Evolutionary conservation across 2,329 filamentous ascomycete species (phyloP).

Genomic region (Biscogniauxia mediterranea): DNA sequence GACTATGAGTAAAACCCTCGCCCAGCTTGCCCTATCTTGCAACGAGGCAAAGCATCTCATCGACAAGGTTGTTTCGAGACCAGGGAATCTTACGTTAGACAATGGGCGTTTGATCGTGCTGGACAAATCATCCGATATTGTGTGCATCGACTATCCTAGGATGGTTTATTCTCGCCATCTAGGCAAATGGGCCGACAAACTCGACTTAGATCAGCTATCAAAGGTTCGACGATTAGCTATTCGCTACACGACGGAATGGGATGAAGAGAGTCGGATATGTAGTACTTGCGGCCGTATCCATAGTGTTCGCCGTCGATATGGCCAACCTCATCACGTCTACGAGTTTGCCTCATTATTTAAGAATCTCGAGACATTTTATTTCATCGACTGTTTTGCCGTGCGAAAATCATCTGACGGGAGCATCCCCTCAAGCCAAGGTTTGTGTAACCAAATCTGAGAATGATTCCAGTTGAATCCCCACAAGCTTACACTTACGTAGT

Average conservation of each 20-base stretch:
- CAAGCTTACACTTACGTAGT: constrained; percentile 13
- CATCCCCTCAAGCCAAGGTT: constrained; percentile 13
- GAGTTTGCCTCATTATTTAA: constrained; percentile 43
- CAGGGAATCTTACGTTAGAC: constrained; percentile 25
- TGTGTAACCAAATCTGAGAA: constrained; percentile 1
- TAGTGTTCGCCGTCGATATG: constrained; percentile 23
- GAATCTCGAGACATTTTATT: constrained; percentile 43
- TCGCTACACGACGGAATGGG: constrained; percentile 43
- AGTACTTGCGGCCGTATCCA: constrained; percentile 35
- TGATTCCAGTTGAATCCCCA: neutral
- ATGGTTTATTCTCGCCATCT: constrained; percentile 16
- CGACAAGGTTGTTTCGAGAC: constrained; percentile 14
- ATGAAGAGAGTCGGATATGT: constrained; percentile 33
- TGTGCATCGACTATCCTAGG: constrained; percentile 32
- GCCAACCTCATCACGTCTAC: constrained; percentile 41
- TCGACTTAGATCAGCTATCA: constrained; percentile 27
- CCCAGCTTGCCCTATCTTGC: constrained; percentile 24
- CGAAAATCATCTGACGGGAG: constrained; percentile 24
- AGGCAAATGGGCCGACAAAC: constrained; percentile 24
- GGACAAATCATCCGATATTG: constrained; percentile 26
- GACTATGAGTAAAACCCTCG: constrained; percentile 23
- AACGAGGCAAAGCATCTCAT: constrained; percentile 24
- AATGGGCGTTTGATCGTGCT: constrained; percentile 25
- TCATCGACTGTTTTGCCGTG: constrained; percentile 43
- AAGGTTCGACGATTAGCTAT: constrained; percentile 41